Conservation (phyloP, 371 early-diverging fungal genomes). For the Fennellomyces sp. region DNA sequence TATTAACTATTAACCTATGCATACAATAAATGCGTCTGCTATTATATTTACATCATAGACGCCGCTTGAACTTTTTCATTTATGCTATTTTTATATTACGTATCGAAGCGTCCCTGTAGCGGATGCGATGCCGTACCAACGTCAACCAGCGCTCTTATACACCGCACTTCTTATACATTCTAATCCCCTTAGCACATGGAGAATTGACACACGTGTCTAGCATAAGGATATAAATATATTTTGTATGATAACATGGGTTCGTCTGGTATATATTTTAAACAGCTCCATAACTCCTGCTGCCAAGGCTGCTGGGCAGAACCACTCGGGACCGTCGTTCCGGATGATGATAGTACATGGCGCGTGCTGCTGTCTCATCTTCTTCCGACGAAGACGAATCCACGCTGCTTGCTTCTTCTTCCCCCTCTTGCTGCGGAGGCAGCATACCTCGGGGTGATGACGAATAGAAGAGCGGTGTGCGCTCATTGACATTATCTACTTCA, state of each 20-base stretch:
- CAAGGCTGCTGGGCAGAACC: conserved; percentile 3
- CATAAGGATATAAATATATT: neutral
- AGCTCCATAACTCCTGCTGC: conserved; percentile 19
- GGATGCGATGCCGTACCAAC: too few species aligned
- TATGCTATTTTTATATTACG: too few species aligned
- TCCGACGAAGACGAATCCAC: conserved; percentile 25
- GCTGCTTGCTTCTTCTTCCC: conserved; percentile 30
- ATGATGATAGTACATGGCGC: conserved; percentile 58
- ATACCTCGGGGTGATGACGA: conserved; percentile 3
- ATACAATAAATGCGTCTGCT: too few species aligned
- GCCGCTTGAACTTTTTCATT: neutral
- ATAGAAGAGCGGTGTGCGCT: conserved; percentile 16
- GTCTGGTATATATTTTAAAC: neutral
- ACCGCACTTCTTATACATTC: too few species aligned
- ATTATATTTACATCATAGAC: neutral
- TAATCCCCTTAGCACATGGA: too few species aligned
- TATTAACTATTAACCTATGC: too few species aligned
- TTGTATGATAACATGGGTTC: neutral
- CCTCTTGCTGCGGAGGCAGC: conserved; percentile 10
- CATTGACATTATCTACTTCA: conserved; percentile 7
- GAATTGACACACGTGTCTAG: neutral
- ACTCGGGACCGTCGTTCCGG: conserved; percentile 44
- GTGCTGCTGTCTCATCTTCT: conserved; percentile 32
- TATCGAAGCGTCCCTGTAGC: too few species aligned
- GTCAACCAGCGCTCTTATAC: too few species aligned